These are phyloP conservation scores for Gynandropsis gynandra DNA, from an alignment of 345 rosid genomes.

Conservation along the genomic window DNA sequence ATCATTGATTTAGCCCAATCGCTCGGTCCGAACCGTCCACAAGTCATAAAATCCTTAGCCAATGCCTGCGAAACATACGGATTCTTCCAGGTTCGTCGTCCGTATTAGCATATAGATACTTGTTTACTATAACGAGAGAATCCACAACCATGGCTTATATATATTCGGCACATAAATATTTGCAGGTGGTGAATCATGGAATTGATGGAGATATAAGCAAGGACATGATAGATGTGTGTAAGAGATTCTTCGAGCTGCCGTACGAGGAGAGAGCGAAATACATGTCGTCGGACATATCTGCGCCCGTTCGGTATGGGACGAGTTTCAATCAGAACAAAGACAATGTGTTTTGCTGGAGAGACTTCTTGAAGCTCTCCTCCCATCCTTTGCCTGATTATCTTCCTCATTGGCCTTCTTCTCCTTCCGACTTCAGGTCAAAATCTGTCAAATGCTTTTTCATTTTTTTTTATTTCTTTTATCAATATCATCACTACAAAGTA, in stretches of 20 bases:
- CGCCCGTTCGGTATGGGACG: conserved; percentile 78
- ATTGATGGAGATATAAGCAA: conserved; percentile 42
- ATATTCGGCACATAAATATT: not conserved
- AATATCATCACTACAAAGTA: not conserved
- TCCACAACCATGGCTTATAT: too few relatives aligned
- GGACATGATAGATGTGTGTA: conserved; percentile 54
- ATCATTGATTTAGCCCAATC: conserved; percentile 62
- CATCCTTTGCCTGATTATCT: conserved; percentile 51
- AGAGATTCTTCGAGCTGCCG: conserved; percentile 63
- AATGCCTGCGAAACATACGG: conserved; percentile 66
- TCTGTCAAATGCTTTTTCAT: too few relatives aligned
- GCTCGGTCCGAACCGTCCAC: conserved; percentile 44
- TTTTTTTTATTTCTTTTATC: not conserved
- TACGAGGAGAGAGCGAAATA: conserved; percentile 66
- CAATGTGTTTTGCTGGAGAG: conserved; percentile 84
- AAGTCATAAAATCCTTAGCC: conserved; percentile 45
- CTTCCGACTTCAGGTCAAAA: conserved; percentile 61
- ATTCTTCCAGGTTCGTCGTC: conserved; percentile 53
- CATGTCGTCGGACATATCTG: conserved; percentile 65
- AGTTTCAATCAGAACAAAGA: conserved; percentile 88
- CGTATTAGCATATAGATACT: not conserved
- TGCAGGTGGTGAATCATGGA: conserved; percentile 78
- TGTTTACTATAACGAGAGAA: not conserved
- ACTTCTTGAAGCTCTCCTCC: conserved; percentile 68
- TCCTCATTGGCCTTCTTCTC: conserved; percentile 84